Evolutionary conservation across 768 basidiomycete genomes (phyloP), one percentile per base, ranked within the genome.

Genomic region (Nevesoporus exiguus): DNA sequence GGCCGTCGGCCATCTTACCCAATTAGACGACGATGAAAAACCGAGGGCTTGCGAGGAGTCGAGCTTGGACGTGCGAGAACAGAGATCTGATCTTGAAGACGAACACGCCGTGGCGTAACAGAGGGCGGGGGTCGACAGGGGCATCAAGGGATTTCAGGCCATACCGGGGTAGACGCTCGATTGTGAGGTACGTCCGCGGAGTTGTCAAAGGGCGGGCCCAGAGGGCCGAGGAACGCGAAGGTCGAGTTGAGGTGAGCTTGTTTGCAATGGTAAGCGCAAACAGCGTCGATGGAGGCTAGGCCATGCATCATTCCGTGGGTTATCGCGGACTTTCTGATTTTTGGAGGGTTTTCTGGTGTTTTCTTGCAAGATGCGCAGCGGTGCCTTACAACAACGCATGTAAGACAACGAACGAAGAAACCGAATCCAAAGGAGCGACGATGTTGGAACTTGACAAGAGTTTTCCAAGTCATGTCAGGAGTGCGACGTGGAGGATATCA

Each of bases 61-160:
- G 29, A 37, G 37, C 33, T 19, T 33, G 37, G 34, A 31, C 33
- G 17, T 11, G 29, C 27, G 22, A 33, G 34, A 40, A 22, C 21
- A 19, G 8, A 40, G 39, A 21, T 21, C 7, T 19, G 25, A 24
- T 14, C 40, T 41, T 24, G 40, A 41, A 7, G 9, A 40, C 21
- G 11, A 42, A 56, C 11, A n/a, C 25, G 22, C 53, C 36, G n/a
- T 21, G 33, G 7, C 25, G n/a, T n/a, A 31, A 19, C 25, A 6
- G 34, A 19, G 13, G 3, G 14, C 0, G 21, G 44, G 56, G 56
- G 40, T 43, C 56, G n/a, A 58, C 45, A 34, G 25, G 15, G 24
- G 6, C 56, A 53, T 48, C 46, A 14, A n/a, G 11, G 24, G 42
- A 51, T 40, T 57, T 57, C 55, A 47, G 31, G 29, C 56, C 43